Percentiles rank a stretch among this genome's conserved stretches.
phyloP scores from a whole-genome alignment of 495 filamentous ascomycete species.

The Monascus purpureus region DNA sequence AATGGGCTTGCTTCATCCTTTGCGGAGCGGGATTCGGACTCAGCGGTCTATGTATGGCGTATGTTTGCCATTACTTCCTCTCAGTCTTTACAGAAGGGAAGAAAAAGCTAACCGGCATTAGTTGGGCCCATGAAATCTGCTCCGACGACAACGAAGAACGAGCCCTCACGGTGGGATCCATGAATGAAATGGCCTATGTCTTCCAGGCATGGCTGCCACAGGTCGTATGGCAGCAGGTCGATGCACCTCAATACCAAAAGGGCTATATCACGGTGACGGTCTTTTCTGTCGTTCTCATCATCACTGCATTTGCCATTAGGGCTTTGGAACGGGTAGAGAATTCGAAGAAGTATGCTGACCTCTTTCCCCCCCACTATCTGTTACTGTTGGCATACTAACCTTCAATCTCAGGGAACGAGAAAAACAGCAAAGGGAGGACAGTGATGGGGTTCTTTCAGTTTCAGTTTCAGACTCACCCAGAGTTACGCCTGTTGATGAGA shows the following conservation, averaged over 20 bases:
- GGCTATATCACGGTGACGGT: conserved; percentile 29
- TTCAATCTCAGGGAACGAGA: neutral
- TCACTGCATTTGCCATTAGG: conserved; percentile 11
- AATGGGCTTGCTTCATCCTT: conserved; percentile 30
- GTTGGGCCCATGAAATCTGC: conserved; percentile 38
- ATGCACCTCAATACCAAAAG: conserved; percentile 33
- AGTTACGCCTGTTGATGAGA: neutral
- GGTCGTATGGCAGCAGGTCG: conserved; percentile 38
- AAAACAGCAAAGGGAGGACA: too few species aligned
- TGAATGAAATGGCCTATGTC: conserved; percentile 37
- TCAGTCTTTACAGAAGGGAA: conserved; percentile 3
- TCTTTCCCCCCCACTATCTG: too few species aligned
- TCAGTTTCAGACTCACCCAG: neutral
- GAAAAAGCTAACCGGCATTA: conserved; percentile 7
- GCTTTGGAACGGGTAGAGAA: conserved; percentile 27
- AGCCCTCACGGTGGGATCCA: conserved; percentile 31
- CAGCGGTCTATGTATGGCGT: conserved; percentile 31
- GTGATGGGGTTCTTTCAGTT: too few species aligned
- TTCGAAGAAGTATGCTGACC: conserved; percentile 9
- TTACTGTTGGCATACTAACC: neutral
- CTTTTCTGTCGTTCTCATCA: conserved; percentile 20
- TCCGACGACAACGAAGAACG: conserved; percentile 38
- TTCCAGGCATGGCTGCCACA: conserved; percentile 36
- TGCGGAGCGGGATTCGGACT: conserved; percentile 23
- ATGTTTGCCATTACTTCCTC: conserved; percentile 5